Base-by-base conservation (phyloP, 2,329 filamentous ascomycete species). In the Pseudogymnoascus sp. region DNA sequence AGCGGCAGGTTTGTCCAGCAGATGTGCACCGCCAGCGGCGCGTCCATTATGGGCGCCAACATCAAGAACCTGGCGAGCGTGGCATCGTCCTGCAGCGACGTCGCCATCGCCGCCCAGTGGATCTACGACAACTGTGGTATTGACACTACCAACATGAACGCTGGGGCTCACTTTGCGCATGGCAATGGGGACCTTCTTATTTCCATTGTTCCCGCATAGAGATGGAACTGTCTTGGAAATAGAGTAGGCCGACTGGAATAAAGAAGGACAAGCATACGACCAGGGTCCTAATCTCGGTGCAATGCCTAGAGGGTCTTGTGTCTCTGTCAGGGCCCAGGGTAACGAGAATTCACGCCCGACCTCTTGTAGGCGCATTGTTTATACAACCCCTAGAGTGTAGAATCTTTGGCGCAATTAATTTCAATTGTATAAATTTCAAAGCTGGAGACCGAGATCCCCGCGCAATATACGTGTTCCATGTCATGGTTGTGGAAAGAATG, bases 131-230 rank as follows among this genome's bases (percentile, higher is more conserved):
- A 53, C 46, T 53, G 46, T 4, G 46, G 25, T 31, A 4, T 53
- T 53, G 46, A 53, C 23, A 18, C 25, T 10, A 53, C 46, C 25
- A 5, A 53, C 25, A 53, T 53, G 46, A 53, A 53, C 4, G 46
- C 46, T 18, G 25, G 46, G n/a, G 46, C 46, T 31, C 46, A 53
- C n/a, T 31, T 31, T 31, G 46, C 46, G n/a, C 46, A 53, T 12
- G 46, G 46, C n/a, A 53, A 53, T 53, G 46, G 46, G 4, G 46
- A 53, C n/a, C 46, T 53, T 31, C 46, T 53, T n/a, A 18, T 53
- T n/a, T 53, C 46, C 46, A 31, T 53, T 5, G 46, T 53, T 18
- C 46, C 46, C n/a, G 23, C 25, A 18, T 53, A 53, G 25, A 18
- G 6, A 28, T 50, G 10, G 8, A 12, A 2, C 1, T 31, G 14